Evolutionary conservation across 2,329 filamentous ascomycete genomes (phyloP).

Genomic region (Cryphonectria carpinicola): DNA sequence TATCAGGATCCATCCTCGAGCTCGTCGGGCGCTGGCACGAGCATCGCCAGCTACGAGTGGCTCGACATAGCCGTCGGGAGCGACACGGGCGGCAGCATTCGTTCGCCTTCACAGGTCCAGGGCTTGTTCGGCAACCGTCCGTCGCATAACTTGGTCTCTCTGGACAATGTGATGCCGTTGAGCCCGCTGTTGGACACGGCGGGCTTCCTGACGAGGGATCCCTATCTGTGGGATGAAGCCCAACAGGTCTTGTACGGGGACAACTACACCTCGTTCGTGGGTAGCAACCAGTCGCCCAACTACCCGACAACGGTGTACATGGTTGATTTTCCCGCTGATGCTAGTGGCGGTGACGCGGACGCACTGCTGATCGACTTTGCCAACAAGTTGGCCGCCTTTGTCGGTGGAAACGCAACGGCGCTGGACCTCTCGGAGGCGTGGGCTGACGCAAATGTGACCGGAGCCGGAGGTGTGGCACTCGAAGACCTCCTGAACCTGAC

Average conservation of each 20-base stretch:
- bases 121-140: constrained; percentile 52
- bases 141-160: constrained; percentile 43
- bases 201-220: constrained; percentile 46
- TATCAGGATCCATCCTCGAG: constrained; percentile 52
- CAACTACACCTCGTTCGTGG: constrained; percentile 39
- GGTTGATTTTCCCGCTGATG: constrained; percentile 32
- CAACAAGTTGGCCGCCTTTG: constrained; percentile 35
- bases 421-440: constrained; percentile 36
- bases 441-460: constrained; percentile 28
- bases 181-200: constrained; percentile 48
- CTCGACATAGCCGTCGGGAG: constrained; percentile 48
- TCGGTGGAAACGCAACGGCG: constrained; percentile 31
- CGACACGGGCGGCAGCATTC: constrained; percentile 51
- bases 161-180: constrained; percentile 49
- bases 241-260: constrained; percentile 38
- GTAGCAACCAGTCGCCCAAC: neutral
- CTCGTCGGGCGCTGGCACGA: constrained; percentile 45
- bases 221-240: constrained; percentile 40
- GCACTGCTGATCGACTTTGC: constrained; percentile 37
- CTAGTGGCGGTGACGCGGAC: constrained; percentile 26
- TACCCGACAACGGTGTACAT: constrained; percentile 38
- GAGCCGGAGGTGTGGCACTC: constrained; percentile 29
- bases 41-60: constrained; percentile 48
- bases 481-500: constrained; percentile 37
- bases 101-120: constrained; percentile 47